Evolutionary conservation across 2,329 filamentous ascomycete genomes (phyloP).

Genomic region (Dryadomyces sulphureus): DNA sequence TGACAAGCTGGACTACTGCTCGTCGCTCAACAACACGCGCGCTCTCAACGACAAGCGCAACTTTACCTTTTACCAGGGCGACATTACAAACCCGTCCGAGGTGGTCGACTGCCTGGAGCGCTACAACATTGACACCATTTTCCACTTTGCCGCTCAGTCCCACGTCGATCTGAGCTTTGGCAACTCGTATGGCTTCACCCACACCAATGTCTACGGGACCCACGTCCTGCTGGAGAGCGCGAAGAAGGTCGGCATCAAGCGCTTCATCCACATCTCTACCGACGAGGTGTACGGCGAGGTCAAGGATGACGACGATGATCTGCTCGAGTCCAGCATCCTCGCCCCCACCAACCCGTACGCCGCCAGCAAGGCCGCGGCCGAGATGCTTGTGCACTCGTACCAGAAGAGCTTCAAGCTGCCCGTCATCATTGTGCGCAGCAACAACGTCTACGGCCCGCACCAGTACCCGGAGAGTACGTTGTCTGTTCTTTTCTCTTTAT

Average conservation of each 20-base stretch:
- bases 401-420: constrained; percentile 70
- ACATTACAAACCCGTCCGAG: constrained; percentile 56
- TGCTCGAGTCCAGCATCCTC: constrained; percentile 59
- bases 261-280: constrained; percentile 72
- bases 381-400: constrained; percentile 81
- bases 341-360: constrained; percentile 73
- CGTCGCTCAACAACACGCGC: constrained; percentile 65
- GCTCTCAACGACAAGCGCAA: constrained; percentile 52
- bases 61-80: constrained; percentile 67
- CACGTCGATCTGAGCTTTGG: constrained; percentile 74
- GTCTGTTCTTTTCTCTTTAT: background rate
- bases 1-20: constrained; percentile 74
- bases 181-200: constrained; percentile 68
- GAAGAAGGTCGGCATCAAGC: constrained; percentile 52
- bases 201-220: constrained; percentile 73
- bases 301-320: constrained; percentile 53
- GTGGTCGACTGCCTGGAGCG: constrained; percentile 57
- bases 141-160: constrained; percentile 77
- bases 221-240: constrained; percentile 67
- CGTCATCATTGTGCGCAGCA: constrained; percentile 64
- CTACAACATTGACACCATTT: constrained; percentile 62
- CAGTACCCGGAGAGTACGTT: constrained; percentile 68
- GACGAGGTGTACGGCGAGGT: constrained; percentile 81
- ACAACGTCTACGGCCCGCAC: constrained; percentile 77
- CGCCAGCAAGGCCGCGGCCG: constrained; percentile 66